These are phyloP conservation scores for Scalesia atractyloides DNA, from an alignment of 129 eudicot genomes.

Conservation along the genomic window DNA sequence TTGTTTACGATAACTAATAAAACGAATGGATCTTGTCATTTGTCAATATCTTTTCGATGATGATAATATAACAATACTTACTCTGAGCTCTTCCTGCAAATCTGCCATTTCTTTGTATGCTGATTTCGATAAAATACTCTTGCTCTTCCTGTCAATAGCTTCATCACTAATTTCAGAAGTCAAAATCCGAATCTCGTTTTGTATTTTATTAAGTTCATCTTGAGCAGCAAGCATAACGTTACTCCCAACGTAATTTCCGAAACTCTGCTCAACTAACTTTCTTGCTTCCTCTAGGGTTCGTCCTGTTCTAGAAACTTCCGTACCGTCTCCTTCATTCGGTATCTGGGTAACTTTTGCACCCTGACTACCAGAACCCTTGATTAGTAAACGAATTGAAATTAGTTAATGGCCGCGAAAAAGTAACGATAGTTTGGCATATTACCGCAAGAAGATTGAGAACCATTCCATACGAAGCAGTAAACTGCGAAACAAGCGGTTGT, in stretches of 20 bases:
- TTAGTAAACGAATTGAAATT: conserved; percentile 13
- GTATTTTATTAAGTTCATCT: conserved; percentile 83
- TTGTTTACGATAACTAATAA: conserved; percentile 1
- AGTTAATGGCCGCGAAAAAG: background rate
- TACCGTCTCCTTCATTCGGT: conserved; percentile 51
- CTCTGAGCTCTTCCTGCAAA: conserved; percentile 86
- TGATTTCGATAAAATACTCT: conserved; percentile 57
- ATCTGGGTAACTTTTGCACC: conserved; percentile 81
- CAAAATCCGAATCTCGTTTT: conserved; percentile 72
- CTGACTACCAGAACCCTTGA: conserved; percentile 44
- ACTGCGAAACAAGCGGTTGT: conserved; percentile 95
- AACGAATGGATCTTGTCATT: background rate
- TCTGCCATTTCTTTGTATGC: conserved; percentile 83
- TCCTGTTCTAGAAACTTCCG: conserved; percentile 62
- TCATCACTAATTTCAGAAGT: conserved; percentile 82
- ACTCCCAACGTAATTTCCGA: conserved; percentile 98
- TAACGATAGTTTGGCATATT: conserved; percentile 27
- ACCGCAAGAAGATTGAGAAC: conserved; percentile 98
- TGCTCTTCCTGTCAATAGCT: conserved; percentile 81
- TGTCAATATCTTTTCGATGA: background rate
- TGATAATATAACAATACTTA: conserved; percentile 28
- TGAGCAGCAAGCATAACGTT: conserved; percentile 96
- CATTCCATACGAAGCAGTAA: conserved; percentile 98
- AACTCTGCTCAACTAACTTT: conserved; percentile 94
- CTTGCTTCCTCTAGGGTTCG: conserved; percentile 95